phyloP scores from a whole-genome alignment of 164 flowering plant genomes.

The Pachysandra terminalis region DNA sequence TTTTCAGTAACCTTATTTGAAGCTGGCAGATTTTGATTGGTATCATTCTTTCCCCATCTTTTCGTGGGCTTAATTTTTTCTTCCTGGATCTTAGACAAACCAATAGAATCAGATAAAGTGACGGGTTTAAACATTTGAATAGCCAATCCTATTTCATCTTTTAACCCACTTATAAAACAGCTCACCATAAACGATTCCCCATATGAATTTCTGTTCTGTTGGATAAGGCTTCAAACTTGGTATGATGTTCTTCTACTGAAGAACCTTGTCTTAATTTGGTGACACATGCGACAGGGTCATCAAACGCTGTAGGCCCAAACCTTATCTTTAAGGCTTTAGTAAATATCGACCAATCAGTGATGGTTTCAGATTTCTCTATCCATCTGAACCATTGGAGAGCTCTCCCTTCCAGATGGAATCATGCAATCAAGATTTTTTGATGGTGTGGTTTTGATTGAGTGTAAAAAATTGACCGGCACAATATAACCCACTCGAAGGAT shows the following conservation, averaged over 20 bases:
- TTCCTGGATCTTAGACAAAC: not conserved
- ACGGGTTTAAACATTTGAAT: not conserved
- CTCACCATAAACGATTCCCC: not conserved
- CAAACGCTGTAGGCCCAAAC: not conserved
- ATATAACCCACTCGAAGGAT: too few relatives aligned
- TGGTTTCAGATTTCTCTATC: not conserved
- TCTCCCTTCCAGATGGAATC: too few relatives aligned
- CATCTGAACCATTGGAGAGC: not conserved
- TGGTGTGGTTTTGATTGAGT: too few relatives aligned
- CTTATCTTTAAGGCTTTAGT: not conserved
- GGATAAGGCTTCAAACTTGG: not conserved
- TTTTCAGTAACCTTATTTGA: not conserved
- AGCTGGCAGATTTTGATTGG: too few relatives aligned
- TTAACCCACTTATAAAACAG: too few relatives aligned
- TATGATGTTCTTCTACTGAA: not conserved
- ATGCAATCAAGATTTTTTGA: too few relatives aligned
- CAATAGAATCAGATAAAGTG: not conserved
- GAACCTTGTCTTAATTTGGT: not conserved
- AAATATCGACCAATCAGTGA: not conserved
- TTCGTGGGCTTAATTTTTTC: not conserved
- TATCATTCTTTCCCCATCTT: too few relatives aligned
- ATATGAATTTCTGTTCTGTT: not conserved
- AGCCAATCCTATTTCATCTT: not conserved
- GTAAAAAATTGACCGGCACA: too few relatives aligned
- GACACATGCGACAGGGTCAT: not conserved